Conservation (phyloP, 176 grass and related monocot species). For the Triticum aestivum region IWGSC_CS_RefSeq_v2.1 NC_057806.1:573364637-573365136, state of each 20-base stretch:
- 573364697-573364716: conserved; percentile 60
- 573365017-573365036: neutral
- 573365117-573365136: neutral
- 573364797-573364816: conserved; percentile 97
- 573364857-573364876: neutral
- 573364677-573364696: conserved; percentile 91
- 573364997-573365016: neutral
- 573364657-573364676: conserved; percentile 76
- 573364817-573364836: conserved; percentile 95
- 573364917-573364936: neutral
- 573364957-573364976: conserved; percentile 37
- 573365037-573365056: neutral
- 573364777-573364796: conserved; percentile 86
- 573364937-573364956: neutral
- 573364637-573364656: conserved; percentile 74
- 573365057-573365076: neutral
- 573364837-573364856: conserved; percentile 72
- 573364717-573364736: conserved; percentile 58
- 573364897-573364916: neutral
- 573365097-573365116: neutral
- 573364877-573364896: neutral
- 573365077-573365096: neutral
- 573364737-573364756: conserved; percentile 88
- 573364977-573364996: conserved; percentile 9
- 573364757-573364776: conserved; percentile 73